Conservation (phyloP, 768 basidiomycete species). For the Rhodotorula taiwanensis region DNA sequence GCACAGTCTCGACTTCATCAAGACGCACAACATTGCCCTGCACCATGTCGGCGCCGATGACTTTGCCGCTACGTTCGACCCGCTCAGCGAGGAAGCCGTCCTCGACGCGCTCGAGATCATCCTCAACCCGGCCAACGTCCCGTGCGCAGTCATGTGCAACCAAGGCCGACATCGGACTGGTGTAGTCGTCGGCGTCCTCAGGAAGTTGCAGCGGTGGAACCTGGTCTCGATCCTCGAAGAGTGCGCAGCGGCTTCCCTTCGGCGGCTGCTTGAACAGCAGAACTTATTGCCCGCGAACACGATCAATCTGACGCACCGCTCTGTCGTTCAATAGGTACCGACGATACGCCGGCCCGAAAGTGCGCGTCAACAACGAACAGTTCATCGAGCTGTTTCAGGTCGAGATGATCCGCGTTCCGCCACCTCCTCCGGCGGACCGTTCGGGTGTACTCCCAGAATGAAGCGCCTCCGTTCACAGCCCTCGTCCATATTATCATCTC, state of each 20-base stretch:
- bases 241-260: slow-evolving; percentile 39
- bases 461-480: too few relatives aligned
- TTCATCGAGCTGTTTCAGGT: slow-evolving; percentile 47
- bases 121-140: slow-evolving; percentile 44
- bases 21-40: slow-evolving; percentile 43
- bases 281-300: too few relatives aligned
- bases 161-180: slow-evolving; percentile 46
- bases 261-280: too few relatives aligned
- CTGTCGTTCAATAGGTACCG: not conserved
- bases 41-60: slow-evolving; percentile 41
- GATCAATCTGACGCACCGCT: too few relatives aligned
- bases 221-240: slow-evolving; percentile 45
- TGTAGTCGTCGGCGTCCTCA: slow-evolving; percentile 44
- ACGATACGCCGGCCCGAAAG: slow-evolving; percentile 44
- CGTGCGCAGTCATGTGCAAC: slow-evolving; percentile 45
- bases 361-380: slow-evolving; percentile 47
- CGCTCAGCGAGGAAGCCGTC: slow-evolving; percentile 46
- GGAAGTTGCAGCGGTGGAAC: slow-evolving; percentile 46
- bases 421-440: not conserved
- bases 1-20: slow-evolving; percentile 40
- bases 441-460: too few relatives aligned
- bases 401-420: slow-evolving; percentile 6
- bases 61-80: slow-evolving; percentile 30
- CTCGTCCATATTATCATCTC: too few relatives aligned
- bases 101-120: slow-evolving; percentile 45